A percentile compares a stretch with the other conserved stretches of the same genome.
Conservation (phyloP, 805 yeast genomes). For the Priceomyces fermenticarens region DNA sequence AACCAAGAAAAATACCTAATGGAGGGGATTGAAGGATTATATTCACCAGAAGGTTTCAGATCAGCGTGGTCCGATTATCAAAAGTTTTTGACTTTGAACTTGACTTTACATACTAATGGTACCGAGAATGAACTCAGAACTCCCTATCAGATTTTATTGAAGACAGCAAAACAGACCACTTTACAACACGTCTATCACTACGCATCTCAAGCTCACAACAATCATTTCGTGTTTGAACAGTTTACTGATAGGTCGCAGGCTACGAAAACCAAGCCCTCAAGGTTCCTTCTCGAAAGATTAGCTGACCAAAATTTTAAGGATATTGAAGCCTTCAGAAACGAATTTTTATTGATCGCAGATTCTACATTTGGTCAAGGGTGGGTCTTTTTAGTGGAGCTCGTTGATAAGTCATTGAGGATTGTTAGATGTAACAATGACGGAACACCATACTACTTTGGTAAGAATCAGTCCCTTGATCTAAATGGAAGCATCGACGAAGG, state of each 20-base stretch:
- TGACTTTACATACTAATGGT: constrained; percentile 67
- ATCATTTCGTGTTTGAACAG: constrained; percentile 82
- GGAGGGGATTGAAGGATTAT: constrained; percentile 63
- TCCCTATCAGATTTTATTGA: constrained; percentile 67
- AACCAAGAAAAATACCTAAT: constrained; percentile 34
- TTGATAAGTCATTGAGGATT: constrained; percentile 55
- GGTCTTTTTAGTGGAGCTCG: constrained; percentile 67
- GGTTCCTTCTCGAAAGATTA: constrained; percentile 36
- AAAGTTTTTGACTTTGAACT: constrained; percentile 53
- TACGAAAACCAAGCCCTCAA: constrained; percentile 31
- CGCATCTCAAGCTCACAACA: constrained; percentile 90
- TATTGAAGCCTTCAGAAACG: constrained; percentile 50
- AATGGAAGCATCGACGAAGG: constrained; percentile 65
- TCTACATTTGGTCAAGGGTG: constrained; percentile 67
- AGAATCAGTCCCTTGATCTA: constrained; percentile 71
- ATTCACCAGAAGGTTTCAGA: constrained; percentile 62
- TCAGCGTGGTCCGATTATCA: constrained; percentile 84
- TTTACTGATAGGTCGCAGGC: constrained; percentile 36
- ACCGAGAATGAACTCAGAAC: constrained; percentile 74
- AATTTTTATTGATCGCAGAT: constrained; percentile 50
- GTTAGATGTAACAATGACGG: constrained; percentile 68
- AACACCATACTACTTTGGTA: constrained; percentile 67
- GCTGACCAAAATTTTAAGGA: constrained; percentile 30
- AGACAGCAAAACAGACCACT: constrained; percentile 64
- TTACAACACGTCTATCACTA: constrained; percentile 73